Percentiles rank a stretch among this genome's conserved stretches.
Evolutionary conservation across 2,329 filamentous ascomycete genomes (phyloP).

Genomic region (Aspergillus brasiliensis): DNA sequence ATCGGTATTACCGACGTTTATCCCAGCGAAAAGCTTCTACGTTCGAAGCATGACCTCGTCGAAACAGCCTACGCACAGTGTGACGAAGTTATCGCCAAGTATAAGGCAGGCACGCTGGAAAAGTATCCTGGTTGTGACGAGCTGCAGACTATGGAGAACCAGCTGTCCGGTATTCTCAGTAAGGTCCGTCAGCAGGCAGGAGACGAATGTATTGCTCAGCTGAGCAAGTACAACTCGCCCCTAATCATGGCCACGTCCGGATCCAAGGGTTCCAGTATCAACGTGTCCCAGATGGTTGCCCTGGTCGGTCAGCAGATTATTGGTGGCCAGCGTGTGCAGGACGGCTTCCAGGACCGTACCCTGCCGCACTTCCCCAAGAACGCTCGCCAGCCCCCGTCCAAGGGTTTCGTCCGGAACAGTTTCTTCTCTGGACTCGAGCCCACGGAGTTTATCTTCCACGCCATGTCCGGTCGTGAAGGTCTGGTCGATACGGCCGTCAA

Average conservation of each 20-base stretch:
- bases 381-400: slow-evolving; percentile 85
- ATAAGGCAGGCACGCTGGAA: slow-evolving; percentile 76
- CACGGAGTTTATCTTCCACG: slow-evolving; percentile 96
- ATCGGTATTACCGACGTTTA: slow-evolving; percentile 96
- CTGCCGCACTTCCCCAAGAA: slow-evolving; percentile 95
- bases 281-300: slow-evolving; percentile 98
- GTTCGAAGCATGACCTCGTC: slow-evolving; percentile 75
- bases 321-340: slow-evolving; percentile 83
- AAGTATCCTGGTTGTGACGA: slow-evolving; percentile 88
- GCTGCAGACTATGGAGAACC: slow-evolving; percentile 87
- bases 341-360: slow-evolving; percentile 95
- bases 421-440: slow-evolving; percentile 92
- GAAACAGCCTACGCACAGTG: slow-evolving; percentile 76
- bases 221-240: slow-evolving; percentile 89
- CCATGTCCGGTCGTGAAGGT: slow-evolving; percentile 97
- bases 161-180: slow-evolving; percentile 86
- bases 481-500: slow-evolving; percentile 98
- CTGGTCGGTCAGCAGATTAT: slow-evolving; percentile 98
- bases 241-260: slow-evolving; percentile 97
- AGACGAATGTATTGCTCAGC: slow-evolving; percentile 82
- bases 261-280: slow-evolving; percentile 95
- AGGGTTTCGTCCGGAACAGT: slow-evolving; percentile 95
- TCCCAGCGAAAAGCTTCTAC: slow-evolving; percentile 70
- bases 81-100: slow-evolving; percentile 79
- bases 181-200: slow-evolving; percentile 90